Evolutionary conservation across 768 basidiomycete species (phyloP), one percentile per base, ranked within the genome.

Genomic region (Mycena sanguinolenta): DNA sequence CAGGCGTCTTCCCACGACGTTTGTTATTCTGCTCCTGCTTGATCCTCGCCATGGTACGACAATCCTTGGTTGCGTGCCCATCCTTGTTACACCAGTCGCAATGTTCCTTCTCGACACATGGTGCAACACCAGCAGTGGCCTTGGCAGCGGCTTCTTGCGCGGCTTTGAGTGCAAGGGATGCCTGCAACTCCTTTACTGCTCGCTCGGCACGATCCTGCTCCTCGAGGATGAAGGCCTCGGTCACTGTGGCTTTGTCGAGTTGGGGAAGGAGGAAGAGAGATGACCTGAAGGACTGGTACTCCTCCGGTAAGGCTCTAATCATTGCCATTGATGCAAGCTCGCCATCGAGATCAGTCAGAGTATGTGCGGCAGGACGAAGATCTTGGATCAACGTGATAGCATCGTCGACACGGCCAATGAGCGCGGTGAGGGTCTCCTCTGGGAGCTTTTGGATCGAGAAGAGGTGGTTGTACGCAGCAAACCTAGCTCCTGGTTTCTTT

Each of bases 181-280:
- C 12, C 32, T 59, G 38, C 10, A 53, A 17, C 9, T 65, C 27
- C 23, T 42, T 65, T 13, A 16, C 27, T 1, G 28, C 44, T 14
- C 30, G 44, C 12, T 46, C 62, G 2, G 21, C 1, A 3, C 70
- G 58, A 30, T 71, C 59, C 1, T 59, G 13, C 21, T 71, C 59
- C 25, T 71, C 70, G 19, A 65, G 57, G 19, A 67, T 19, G 42
- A 44, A 16, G 14, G 10, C 58, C 36, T 58, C 63, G 44, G 59
- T 70, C 58, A 66, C 58, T 49, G 58, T 57, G 54, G 58, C 25
- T 61, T 32, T 34, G 55, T 44, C 65, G 44, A 71, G 65, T 38
- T 71, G 57, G 3, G 62, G 19, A 52, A 57, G 39, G 55, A 63
- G 19, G 59, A 17, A 16, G 50, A 71, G 70, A 30, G 63, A 42